phyloP scores from a whole-genome alignment of 345 rosid genomes.

The Streptanthus diversifolius region DNA sequence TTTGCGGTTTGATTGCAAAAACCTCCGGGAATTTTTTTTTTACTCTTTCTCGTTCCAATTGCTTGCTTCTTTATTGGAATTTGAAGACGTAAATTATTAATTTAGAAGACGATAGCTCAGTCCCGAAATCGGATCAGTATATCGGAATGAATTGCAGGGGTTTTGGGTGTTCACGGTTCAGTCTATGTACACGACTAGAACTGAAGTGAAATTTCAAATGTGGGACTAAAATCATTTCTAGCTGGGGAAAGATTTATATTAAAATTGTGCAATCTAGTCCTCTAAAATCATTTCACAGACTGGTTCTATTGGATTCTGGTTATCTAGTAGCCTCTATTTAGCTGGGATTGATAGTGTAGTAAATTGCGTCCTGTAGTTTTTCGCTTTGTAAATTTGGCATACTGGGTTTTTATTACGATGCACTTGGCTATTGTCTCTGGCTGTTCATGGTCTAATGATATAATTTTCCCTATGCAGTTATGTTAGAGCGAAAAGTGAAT shows the following conservation, averaged over 20 bases:
- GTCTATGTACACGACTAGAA: neutral
- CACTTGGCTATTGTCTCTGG: neutral
- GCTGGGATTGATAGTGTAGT: slow-evolving; percentile 12
- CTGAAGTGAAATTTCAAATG: neutral
- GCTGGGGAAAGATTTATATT: neutral
- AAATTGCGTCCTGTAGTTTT: slow-evolving; percentile 4
- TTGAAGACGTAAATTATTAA: neutral
- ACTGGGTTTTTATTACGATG: slow-evolving; percentile 13
- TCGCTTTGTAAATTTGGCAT: neutral
- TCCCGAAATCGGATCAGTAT: neutral
- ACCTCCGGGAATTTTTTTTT: neutral
- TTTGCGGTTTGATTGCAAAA: slow-evolving; percentile 16
- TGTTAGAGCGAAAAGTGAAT: slow-evolving; percentile 87
- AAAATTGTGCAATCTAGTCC: neutral
- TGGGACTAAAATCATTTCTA: neutral
- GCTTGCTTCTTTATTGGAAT: neutral
- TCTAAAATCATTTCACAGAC: neutral
- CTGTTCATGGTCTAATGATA: neutral
- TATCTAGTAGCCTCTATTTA: slow-evolving; percentile 13
- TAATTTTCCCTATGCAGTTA: slow-evolving; percentile 46
- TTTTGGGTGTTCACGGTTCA: slow-evolving; percentile 7
- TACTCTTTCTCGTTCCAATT: slow-evolving; percentile 8
- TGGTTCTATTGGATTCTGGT: neutral
- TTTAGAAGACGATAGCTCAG: neutral
- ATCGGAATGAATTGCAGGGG: neutral